phyloP scores from a whole-genome alignment of 805 yeast genomes.

The Pichia phayaonensis region DNA sequence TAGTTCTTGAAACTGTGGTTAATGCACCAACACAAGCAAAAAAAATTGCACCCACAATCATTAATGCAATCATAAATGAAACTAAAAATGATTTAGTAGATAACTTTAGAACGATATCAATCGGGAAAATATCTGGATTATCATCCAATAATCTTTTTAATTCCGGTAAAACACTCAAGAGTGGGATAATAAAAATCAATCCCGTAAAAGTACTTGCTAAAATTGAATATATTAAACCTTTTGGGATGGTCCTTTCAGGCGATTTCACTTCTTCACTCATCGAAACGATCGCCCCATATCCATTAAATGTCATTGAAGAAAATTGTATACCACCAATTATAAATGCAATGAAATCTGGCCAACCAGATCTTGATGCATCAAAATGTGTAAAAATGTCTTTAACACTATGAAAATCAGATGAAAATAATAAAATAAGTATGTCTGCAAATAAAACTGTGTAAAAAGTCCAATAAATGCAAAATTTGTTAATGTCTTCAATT shows the following conservation, averaged over 20 bases:
- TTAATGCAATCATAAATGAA: slow-evolving; percentile 58
- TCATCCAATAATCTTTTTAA: slow-evolving; percentile 45
- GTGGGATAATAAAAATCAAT: slow-evolving; percentile 61
- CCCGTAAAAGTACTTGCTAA: slow-evolving; percentile 62
- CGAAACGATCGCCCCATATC: slow-evolving; percentile 75
- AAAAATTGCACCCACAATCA: slow-evolving; percentile 60
- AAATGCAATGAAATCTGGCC: slow-evolving; percentile 66
- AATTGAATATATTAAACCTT: slow-evolving; percentile 62
- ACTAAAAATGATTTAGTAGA: slow-evolving; percentile 63
- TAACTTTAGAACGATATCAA: slow-evolving; percentile 64
- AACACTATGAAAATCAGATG: slow-evolving; percentile 49
- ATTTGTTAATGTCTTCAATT: slow-evolving; percentile 55
- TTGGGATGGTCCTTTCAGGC: slow-evolving; percentile 70
- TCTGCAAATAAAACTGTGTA: slow-evolving; percentile 65
- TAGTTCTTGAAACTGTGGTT: slow-evolving; percentile 77
- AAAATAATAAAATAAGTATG: slow-evolving; percentile 50
- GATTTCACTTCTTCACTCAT: slow-evolving; percentile 74
- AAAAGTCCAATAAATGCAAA: slow-evolving; percentile 70
- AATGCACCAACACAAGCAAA: slow-evolving; percentile 76
- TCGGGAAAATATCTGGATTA: slow-evolving; percentile 68
- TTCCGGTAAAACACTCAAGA: slow-evolving; percentile 67
- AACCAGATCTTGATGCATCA: slow-evolving; percentile 68
- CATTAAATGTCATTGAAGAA: slow-evolving; percentile 72
- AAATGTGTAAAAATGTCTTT: slow-evolving; percentile 55
- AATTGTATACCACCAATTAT: slow-evolving; percentile 77